Evolutionary conservation across 2,329 filamentous ascomycete species (phyloP), one percentile per base, ranked within the genome.

Genomic region (Trichoderma sp.): DNA sequence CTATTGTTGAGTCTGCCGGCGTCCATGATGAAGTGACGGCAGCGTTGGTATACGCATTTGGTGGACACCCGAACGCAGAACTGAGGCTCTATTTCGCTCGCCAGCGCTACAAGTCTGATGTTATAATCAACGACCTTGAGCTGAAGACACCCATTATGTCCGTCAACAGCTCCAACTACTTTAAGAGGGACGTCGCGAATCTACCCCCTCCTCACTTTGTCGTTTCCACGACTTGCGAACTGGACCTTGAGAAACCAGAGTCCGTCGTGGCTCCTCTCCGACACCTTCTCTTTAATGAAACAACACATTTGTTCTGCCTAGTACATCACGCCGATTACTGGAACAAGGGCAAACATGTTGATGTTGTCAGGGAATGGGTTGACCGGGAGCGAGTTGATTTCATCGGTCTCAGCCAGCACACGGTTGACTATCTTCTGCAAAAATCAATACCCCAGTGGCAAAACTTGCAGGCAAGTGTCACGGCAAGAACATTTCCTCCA

Each of bases 31-130:
- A 64, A 37, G 61, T 64, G 35, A 64, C 61, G 9, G 61, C 61
- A 22, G 61, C 61, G n/a, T 27, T 64, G 61, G 61, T 64, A n/a
- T 64, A 64, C 29, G 61, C 61, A 13, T 64, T 64, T 64, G 61
- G 61, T n/a, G 61, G 61, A 45, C 61, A 64, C 27, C 61, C 61
- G 19, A 64, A 64, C 34, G 61, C 61, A 34, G 61, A 64, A 27
- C 19, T 64, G 25, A 42, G 61, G 19, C 61, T 64, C 22, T 64
- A 64, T 12, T 64, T 64, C 35, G 61, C 61, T n/a, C 27, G 12
- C 15, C 61, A 64, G 25, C 48, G 61, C 32, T 64, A 64, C 50
- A 39, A 64, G 50, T 64, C 61, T 56, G 61, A 64, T 27, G 61
- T 64, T 56, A 64, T 64, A 13, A 34, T 64, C 50, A 39, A 64